Conservation (phyloP, 495 filamentous ascomycete genomes). For the Poronia punctata region DNA sequence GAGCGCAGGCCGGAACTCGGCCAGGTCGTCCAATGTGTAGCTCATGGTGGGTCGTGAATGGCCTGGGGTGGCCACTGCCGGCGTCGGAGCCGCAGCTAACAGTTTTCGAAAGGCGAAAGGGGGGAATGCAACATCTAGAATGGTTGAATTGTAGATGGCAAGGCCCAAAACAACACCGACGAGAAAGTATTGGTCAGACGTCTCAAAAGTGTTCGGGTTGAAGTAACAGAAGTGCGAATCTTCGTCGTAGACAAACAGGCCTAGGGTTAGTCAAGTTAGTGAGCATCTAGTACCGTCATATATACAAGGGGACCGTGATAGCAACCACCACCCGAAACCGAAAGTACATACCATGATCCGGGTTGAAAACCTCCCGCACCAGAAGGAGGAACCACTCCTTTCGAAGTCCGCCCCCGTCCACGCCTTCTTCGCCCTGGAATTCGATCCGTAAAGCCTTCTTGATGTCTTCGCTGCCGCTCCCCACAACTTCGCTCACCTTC, state of each 20-base stretch:
- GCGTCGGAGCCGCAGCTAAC: constrained; percentile 59
- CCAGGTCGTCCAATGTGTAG: constrained; percentile 76
- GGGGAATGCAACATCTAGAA: constrained; percentile 82
- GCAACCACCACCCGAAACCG: no score
- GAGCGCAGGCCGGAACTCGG: constrained; percentile 72
- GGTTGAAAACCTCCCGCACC: constrained; percentile 87
- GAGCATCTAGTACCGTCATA: no score
- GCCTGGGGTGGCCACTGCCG: constrained; percentile 42
- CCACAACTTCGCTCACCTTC: constrained; percentile 80
- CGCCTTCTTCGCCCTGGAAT: constrained; percentile 83
- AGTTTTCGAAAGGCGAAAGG: constrained; percentile 92
- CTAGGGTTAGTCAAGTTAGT: constrained; percentile 44
- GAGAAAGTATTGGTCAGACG: constrained; percentile 88
- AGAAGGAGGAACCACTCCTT: constrained; percentile 97
- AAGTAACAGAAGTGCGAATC: constrained; percentile 94
- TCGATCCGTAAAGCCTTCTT: constrained; percentile 89
- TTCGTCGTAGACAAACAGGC: constrained; percentile 90
- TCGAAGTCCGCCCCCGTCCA: constrained; percentile 84
- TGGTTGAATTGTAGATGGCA: constrained; percentile 95
- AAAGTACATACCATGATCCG: constrained; percentile 75
- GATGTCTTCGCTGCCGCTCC: constrained; percentile 75
- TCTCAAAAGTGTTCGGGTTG: constrained; percentile 86
- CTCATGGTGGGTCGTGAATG: constrained; percentile 56
- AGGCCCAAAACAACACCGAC: constrained; percentile 84
- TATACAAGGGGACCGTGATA: no score